Evolutionary conservation across 176 grass and related monocot genomes (phyloP), one percentile per base, ranked within the genome.

Genomic region (Aegilops bicornis): DNA sequence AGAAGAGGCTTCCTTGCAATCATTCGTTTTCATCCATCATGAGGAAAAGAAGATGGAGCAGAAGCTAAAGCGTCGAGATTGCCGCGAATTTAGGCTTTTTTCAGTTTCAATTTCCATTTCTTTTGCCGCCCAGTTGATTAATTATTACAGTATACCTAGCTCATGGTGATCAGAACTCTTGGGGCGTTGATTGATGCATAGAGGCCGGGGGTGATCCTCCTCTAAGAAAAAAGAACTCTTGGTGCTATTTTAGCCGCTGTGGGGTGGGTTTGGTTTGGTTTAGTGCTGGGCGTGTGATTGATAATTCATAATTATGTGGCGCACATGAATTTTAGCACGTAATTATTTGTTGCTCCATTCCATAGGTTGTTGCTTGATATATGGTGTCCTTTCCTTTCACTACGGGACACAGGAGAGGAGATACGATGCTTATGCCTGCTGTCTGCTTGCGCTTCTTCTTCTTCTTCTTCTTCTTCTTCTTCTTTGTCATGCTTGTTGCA

Each of bases 1-100:
- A 25, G 64, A 62, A 67, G 60, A 75, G 75, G 80, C 76, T 87
- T 91, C 80, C 67, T 42, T 12, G 84, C 80, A 79, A 91, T 91
- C 89, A 91, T 90, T 74, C 47, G 9, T 32, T 32, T 31, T 22
- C 74, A 67, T 65, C 19, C 65, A 87, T 69, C 74, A 79, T 75
- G 58, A 74, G 69, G 37, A 40, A 52, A 82, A 72, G 39, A 31
- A 54, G 32, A 22, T 11, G 35, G 29, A 61, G 35, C 1, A 6
- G 36, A 23, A 63, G 8, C 70, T 24, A 42, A 22, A 43, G 48
- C 48, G 6, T n/a, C 16, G 24, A 35, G 74, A 59, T 70, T 33
- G 56, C 89, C 66, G 42, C 13, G 58, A 89, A 83, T 79, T 89
- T 16, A 39, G 84, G 74, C 74, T 67, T 92, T 82, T 77, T 19